Conservation (phyloP, 495 filamentous ascomycete species). For the Durotheca rogersii region DNA sequence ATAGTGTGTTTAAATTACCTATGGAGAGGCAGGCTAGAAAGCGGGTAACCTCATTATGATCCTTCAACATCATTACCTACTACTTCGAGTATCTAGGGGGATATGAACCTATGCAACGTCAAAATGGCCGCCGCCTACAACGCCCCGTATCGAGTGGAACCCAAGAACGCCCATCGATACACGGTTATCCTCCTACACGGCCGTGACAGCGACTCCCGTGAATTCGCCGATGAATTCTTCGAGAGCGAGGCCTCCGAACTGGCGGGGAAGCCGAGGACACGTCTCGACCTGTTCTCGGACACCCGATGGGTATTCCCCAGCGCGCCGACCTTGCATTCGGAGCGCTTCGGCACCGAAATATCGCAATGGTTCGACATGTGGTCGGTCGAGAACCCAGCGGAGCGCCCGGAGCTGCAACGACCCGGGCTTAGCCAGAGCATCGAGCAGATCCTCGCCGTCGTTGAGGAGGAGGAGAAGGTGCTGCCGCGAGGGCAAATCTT, state of each 20-base stretch:
- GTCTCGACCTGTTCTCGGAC: conserved; percentile 33
- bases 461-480: conserved; percentile 33
- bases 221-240: conserved; percentile 56
- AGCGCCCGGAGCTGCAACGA: conserved; percentile 36
- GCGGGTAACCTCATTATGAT: too few relatives aligned
- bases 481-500: conserved; percentile 35
- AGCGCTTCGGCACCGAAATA: conserved; percentile 39
- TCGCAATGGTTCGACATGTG: conserved; percentile 49
- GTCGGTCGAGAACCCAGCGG: conserved; percentile 33
- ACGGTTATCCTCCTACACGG: conserved; percentile 60
- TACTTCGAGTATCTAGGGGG: too few relatives aligned
- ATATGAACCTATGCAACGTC: too few relatives aligned
- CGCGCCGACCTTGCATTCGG: conserved; percentile 41
- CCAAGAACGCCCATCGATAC: too few relatives aligned
- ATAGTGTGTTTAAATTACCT: too few relatives aligned
- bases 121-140: too few relatives aligned
- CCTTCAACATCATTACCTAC: too few relatives aligned
- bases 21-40: too few relatives aligned
- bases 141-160: too few relatives aligned
- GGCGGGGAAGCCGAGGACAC: conserved; percentile 36
- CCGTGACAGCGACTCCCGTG: conserved; percentile 48
- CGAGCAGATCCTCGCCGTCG: conserved; percentile 16
- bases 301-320: conserved; percentile 50
- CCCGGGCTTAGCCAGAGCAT: conserved; percentile 34
- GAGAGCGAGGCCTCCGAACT: conserved; percentile 32